Base-by-base conservation (phyloP, 2,329 filamentous ascomycete genomes). In the Hymenoscyphus infarciens region DNA sequence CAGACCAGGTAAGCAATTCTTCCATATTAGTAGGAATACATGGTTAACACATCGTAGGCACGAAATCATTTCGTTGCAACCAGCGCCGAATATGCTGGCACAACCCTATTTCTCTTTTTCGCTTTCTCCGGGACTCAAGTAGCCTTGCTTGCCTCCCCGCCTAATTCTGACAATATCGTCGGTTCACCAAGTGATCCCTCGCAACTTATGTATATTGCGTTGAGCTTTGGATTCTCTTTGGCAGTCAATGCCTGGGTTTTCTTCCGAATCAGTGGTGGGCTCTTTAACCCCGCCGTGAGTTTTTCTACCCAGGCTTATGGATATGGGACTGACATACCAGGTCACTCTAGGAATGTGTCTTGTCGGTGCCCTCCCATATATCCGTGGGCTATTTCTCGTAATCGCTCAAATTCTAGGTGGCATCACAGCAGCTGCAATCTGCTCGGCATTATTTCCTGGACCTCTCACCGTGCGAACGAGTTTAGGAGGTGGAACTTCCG, bases 161-260 rank as follows among this genome's bases (percentile, higher is more conserved):
- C 69, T 0, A 68, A 58, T 29, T 63, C 35, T 5, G 59, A 67
- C 7, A 72, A 68, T 54, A 77, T 76, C 0, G 80, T 78, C 0
- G 79, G 79, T 0, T 74, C 76, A 57, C 75, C 74, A 11, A 71
- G 74, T 2, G 74, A 78, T 13, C 75, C 77, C 6, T 70, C 72
- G 2, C 77, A 78, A 5, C 54, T 61, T 19, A 39, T 76, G 7
- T 76, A 73, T 63, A 57, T 61, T 38, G 33, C 62, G 13, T 54
- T 70, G 29, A 62, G 63, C 1, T 74, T 73, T 56, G 73, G 71
- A 6, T 72, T 66, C 55, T 66, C 57, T 3, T 72, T 82, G 56
- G 77, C 78, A 3, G 80, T 81, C 62, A 83, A 83, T 68, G 79
- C 79, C 3, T 83, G 81, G 81, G 76, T 81, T 0, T 83, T 83